Evolutionary conservation across 108 stramenopile species (phyloP).

Genomic region (Cyclostephanos tholiformis): DNA sequence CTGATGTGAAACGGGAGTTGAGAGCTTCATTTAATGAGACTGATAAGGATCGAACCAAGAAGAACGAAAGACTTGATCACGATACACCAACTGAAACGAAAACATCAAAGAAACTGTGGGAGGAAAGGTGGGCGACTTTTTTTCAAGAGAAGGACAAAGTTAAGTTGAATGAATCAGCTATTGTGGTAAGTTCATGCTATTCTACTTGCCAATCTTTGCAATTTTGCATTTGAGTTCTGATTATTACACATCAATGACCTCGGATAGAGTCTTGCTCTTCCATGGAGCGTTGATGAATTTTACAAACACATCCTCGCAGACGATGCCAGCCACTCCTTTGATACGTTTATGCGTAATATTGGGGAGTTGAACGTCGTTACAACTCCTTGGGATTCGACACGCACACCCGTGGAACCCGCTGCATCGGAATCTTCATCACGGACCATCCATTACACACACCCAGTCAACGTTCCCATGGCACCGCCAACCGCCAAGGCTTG

Average conservation of each 20-base stretch:
- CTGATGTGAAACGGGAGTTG: conserved; percentile 27
- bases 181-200: conserved; percentile 16
- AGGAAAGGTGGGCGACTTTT: conserved; percentile 31
- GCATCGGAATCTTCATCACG: conserved; percentile 35
- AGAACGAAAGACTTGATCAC: conserved; percentile 1
- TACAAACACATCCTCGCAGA: conserved; percentile 56
- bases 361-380: conserved; percentile 61
- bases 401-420: neutral
- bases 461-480: conserved; percentile 84
- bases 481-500: conserved; percentile 74
- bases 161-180: conserved; percentile 31
- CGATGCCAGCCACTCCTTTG: conserved; percentile 54
- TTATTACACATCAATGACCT: neutral
- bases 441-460: conserved; percentile 73
- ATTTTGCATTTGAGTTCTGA: neutral
- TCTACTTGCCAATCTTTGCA: neutral
- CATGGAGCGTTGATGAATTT: conserved; percentile 61
- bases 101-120: conserved; percentile 2
- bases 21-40: conserved; percentile 13
- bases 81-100: conserved; percentile 7
- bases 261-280: conserved; percentile 21
- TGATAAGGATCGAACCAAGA: neutral
- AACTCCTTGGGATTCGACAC: conserved; percentile 53
- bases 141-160: conserved; percentile 24
- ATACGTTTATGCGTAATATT: conserved; percentile 52